Evolutionary conservation across 2,329 filamentous ascomycete genomes (phyloP).

Genomic region (Macrophomina tecta): DNA sequence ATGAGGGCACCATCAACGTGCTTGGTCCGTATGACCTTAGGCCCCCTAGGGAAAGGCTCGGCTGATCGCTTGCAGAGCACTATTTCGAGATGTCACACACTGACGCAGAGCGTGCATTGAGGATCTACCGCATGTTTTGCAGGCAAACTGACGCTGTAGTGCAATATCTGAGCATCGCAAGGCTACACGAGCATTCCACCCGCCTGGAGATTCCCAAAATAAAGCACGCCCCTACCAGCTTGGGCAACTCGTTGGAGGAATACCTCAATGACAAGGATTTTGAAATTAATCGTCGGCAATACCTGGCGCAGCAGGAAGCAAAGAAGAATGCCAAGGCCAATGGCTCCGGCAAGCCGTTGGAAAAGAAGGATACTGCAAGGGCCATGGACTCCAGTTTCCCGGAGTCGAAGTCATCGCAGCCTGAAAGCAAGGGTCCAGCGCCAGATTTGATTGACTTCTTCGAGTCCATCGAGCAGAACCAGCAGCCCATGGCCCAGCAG

Average conservation of each 20-base stretch:
- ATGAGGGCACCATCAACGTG: constrained; percentile 96
- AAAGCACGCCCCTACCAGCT: constrained; percentile 92
- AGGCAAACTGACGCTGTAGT: constrained; percentile 93
- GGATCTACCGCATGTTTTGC: constrained; percentile 90
- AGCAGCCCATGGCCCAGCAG: constrained; percentile 63
- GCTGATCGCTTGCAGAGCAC: constrained; percentile 66
- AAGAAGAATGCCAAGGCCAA: constrained; percentile 59
- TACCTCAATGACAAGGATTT: constrained; percentile 96
- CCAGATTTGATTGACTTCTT: constrained; percentile 90
- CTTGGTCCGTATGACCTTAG: constrained; percentile 66
- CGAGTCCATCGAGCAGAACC: constrained; percentile 88
- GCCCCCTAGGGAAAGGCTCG: constrained; percentile 2
- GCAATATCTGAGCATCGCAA: constrained; percentile 82
- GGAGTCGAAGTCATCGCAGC: constrained; percentile 45
- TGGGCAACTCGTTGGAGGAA: constrained; percentile 88
- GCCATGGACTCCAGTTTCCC: constrained; percentile 14
- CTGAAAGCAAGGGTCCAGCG: constrained; percentile 64
- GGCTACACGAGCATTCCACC: constrained; percentile 90
- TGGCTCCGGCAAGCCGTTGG: constrained; percentile 46
- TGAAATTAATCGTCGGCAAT: constrained; percentile 89
- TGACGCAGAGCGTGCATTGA: constrained; percentile 89
- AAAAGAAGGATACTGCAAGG: constrained; percentile 37
- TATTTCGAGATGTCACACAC: constrained; percentile 98
- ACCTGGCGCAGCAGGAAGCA: constrained; percentile 83
- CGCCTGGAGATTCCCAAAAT: constrained; percentile 93